Evolutionary conservation across 2,329 filamentous ascomycete species (phyloP), one percentile per base, ranked within the genome.

Genomic region (Penicillium psychrosexuale): DNA sequence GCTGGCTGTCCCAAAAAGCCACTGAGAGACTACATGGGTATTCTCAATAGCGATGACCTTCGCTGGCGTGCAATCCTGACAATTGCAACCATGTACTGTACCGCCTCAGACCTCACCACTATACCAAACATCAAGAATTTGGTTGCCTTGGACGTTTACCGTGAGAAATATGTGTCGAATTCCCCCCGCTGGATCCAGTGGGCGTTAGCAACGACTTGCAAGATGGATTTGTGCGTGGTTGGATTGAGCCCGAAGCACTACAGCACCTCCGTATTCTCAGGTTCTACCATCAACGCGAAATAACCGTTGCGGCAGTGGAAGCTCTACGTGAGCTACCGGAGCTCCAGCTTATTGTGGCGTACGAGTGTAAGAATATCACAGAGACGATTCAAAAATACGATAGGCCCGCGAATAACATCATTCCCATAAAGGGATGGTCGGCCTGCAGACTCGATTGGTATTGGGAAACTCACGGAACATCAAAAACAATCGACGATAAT

Each of bases 181-280:
- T 4, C 46, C 42, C 15, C n/a, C 36, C 37, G 5, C n/a, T 51
- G 57, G 9, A 57, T 53, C 9, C 48, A 31, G 5, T 54, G 47
- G 0, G 61, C 63, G 11, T 54, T 46, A 44, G 39, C 58, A 6
- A 30, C 55, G 30, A 53, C 8, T 56, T 78, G 33, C 70, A 69
- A 48, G 72, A 77, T 56, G 69, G 76, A 5, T 64, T 77, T 22
- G 53, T 78, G 22, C 69, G 71, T 51, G 69, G 69, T 13, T 78
- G 76, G 76, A 61, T 71, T 24, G 76, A 78, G 46, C 60, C 66
- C 8, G 60, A 61, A 9, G 70, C 70, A 6, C 74, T 78, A 52
- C 64, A 66, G 40, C 66, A 76, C 47, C 65, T 78, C 4, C 69
- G 71, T 3, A 60, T 74, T 22, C 51, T 78, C 31, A 61, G 71